Evolutionary conservation across 2,329 filamentous ascomycete genomes (phyloP).

Genomic region (Hypoxylon sp.): DNA sequence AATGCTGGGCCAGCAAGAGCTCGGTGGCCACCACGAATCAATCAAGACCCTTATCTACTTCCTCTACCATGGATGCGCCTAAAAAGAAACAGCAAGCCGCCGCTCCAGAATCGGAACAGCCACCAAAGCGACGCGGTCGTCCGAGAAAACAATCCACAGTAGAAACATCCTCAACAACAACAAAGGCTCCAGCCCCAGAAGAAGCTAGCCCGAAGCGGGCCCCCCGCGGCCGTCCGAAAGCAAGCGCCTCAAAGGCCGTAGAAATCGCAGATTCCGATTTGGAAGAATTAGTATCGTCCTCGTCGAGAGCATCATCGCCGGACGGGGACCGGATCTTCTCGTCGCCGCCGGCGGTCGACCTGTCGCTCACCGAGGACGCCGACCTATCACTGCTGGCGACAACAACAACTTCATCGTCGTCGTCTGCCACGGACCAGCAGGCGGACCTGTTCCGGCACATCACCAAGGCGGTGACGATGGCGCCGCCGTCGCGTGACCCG

Average conservation of each 20-base stretch:
- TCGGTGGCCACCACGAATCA: constrained; percentile 27
- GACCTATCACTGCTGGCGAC: constrained; percentile 59
- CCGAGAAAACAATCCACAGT: constrained; percentile 54
- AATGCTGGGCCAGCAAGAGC: constrained; percentile 76
- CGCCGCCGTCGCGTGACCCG: constrained; percentile 63
- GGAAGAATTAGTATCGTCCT: constrained; percentile 56
- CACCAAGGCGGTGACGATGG: constrained; percentile 64
- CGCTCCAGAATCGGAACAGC: constrained; percentile 35
- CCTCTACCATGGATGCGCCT: constrained; percentile 32
- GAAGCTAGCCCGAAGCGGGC: constrained; percentile 22
- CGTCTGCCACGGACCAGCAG: constrained; percentile 59
- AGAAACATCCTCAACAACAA: constrained; percentile 11
- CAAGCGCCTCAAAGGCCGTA: constrained; percentile 41
- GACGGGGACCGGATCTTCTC: constrained; percentile 57
- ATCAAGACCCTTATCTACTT: constrained; percentile 40
- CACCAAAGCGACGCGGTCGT: constrained; percentile 56
- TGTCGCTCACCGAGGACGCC: constrained; percentile 58
- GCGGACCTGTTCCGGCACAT: constrained; percentile 63
- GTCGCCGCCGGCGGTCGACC: constrained; percentile 56
- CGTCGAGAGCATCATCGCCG: constrained; percentile 52
- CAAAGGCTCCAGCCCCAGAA: constrained; percentile 29
- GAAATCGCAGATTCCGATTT: constrained; percentile 68
- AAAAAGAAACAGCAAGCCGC: constrained; percentile 31
- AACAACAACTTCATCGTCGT: too few species aligned
- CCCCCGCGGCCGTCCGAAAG: neutral